Base-by-base conservation (phyloP, 495 filamentous ascomycete species). In the Penicillium coprophilum region DNA sequence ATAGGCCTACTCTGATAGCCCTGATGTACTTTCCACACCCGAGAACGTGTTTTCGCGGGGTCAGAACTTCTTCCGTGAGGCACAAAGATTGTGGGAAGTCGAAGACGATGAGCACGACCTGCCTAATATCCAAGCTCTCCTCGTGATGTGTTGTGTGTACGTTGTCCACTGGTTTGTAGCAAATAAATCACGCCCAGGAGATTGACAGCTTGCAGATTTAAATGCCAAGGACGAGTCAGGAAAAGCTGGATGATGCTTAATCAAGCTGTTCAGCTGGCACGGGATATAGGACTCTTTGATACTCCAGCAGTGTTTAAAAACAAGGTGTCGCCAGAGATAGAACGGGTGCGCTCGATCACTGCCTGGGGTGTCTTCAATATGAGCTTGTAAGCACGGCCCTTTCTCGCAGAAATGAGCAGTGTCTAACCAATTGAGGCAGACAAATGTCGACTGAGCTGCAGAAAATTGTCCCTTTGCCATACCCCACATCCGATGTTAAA, bases 1-100 rank as follows among this genome's bases (percentile, higher is more conserved):
- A 28, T 44, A 75, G 72, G 58, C 56, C 13, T 67, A 74, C 50
- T 81, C 83, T 5, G 73, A 84, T 53, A 77, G 82, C 46, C 66
- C 79, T 1, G 80, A 81, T 8, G 65, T 87, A 4, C 59, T 71
- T 20, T 65, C 66, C 17, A 41, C 63, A 30, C 52, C 57, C 8
- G 64, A 61, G 1, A 55, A 73, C 45, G 34, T 55, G n/a, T 60
- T 61, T 28, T 69, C 69, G n/a, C 62, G 66, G 24, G 74, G 74
- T 1, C 53, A 65, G 23, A 48, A 57, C 9, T 77, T 77, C 24
- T 65, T 69, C 27, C 28, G 50, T 1, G 74, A 75, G 56, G 72
- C 74, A 23, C 68, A 77, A 55, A 55, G 57, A 36, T 34, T 72
- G 34, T 71, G 70, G 68, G 63, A 57, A 36, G 67, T 68, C 19